A percentile compares a stretch with the other conserved stretches of the same genome.
Conservation (phyloP, 2,329 filamentous ascomycete genomes). For the Ophiostoma himal-ulmi region DNA sequence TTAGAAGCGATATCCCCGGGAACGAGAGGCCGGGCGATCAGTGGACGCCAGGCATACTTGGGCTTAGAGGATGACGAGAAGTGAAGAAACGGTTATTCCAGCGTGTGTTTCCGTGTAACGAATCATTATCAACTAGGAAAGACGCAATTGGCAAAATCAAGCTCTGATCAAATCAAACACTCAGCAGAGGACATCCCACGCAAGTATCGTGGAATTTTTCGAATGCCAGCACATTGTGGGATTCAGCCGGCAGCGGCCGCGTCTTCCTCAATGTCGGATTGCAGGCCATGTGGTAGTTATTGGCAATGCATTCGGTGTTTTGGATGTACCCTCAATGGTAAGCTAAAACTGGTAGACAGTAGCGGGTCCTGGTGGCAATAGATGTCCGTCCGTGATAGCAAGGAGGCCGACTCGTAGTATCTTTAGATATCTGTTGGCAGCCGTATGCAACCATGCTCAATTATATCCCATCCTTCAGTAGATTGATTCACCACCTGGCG, state of each 20-base stretch:
- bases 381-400: too few relatives aligned
- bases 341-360: not conserved
- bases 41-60: not conserved
- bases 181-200: not conserved
- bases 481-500: not conserved
- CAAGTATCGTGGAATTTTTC: not conserved
- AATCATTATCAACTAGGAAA: too few relatives aligned
- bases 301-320: not conserved
- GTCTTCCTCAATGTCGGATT: constrained; percentile 3
- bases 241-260: constrained; percentile 7
- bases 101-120: too few relatives aligned
- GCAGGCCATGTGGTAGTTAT: not conserved
- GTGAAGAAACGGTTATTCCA: too few relatives aligned
- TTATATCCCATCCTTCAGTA: not conserved
- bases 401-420: too few relatives aligned
- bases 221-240: not conserved
- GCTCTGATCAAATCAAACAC: too few relatives aligned
- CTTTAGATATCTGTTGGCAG: too few relatives aligned
- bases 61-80: too few relatives aligned
- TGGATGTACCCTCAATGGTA: not conserved
- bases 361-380: too few relatives aligned
- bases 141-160: not conserved
- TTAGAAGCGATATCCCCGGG: not conserved
- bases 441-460: not conserved
- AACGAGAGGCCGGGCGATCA: not conserved